Evolutionary conservation across 257 asterid genomes (phyloP).

Genomic region (Solanum virginianum): DNA sequence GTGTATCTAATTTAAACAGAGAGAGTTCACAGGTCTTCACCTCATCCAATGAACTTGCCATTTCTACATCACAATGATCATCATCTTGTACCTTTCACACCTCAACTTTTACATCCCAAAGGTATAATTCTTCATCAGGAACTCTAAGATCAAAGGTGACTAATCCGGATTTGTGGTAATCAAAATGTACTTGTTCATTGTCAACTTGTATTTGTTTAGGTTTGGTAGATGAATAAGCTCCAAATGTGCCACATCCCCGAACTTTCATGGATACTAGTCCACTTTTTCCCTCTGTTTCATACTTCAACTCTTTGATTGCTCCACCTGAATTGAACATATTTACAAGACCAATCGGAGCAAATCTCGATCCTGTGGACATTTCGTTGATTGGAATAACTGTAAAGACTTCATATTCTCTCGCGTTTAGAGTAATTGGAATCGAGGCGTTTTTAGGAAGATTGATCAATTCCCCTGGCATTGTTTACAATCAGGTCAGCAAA

Average conservation of each 20-base stretch:
- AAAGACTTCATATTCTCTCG: slow-evolving; percentile 66
- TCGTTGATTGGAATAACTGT: slow-evolving; percentile 50
- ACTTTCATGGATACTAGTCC: slow-evolving; percentile 34
- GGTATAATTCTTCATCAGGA: slow-evolving; percentile 45
- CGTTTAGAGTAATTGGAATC: slow-evolving; percentile 49
- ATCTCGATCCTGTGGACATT: slow-evolving; percentile 26
- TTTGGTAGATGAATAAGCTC: slow-evolving; percentile 57
- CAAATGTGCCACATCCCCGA: slow-evolving; percentile 57
- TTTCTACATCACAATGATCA: background rate
- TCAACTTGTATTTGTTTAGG: slow-evolving; percentile 53
- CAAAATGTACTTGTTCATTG: slow-evolving; percentile 30
- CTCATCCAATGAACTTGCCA: background rate
- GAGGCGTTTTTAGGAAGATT: slow-evolving; percentile 47
- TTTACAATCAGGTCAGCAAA: background rate
- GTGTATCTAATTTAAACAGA: background rate
- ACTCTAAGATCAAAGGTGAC: slow-evolving; percentile 20
- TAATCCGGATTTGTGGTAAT: slow-evolving; percentile 49
- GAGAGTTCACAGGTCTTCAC: background rate
- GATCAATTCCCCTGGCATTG: slow-evolving; percentile 40
- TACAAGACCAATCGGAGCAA: slow-evolving; percentile 68
- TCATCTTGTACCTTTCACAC: slow-evolving; percentile 12
- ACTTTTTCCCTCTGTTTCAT: slow-evolving; percentile 23
- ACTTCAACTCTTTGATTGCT: slow-evolving; percentile 44
- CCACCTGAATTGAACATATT: slow-evolving; percentile 90
- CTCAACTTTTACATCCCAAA: slow-evolving; percentile 53